Conservation (phyloP, 23 red algal species). For the Gracilariopsis chorda region DNA sequence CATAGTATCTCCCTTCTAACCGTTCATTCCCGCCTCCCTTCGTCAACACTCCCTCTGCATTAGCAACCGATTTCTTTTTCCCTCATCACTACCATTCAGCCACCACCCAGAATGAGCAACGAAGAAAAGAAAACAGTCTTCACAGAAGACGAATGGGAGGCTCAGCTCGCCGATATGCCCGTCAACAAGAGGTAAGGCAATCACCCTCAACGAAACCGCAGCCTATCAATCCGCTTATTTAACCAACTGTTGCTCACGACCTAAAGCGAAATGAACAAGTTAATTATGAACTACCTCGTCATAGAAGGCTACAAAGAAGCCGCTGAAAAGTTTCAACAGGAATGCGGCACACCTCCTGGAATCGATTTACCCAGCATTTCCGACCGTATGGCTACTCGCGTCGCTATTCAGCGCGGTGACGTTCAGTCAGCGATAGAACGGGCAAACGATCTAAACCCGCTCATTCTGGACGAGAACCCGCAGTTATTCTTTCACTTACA, state of each 20-base stretch:
- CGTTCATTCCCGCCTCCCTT: no score
- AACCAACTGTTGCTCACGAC: not conserved
- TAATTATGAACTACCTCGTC: conserved; percentile 99
- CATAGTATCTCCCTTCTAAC: no score
- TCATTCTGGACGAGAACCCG: conserved; percentile 85
- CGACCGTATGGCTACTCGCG: conserved; percentile 83
- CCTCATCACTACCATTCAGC: not conserved
- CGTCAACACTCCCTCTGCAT: no score
- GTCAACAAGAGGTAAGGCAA: conserved; percentile 69
- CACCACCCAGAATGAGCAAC: not conserved
- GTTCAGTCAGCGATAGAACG: conserved; percentile 79
- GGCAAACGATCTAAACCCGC: conserved; percentile 84
- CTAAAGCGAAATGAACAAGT: conserved; percentile 60
- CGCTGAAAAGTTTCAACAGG: conserved; percentile 78
- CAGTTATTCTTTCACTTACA: conserved; percentile 93
- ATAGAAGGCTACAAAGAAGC: conserved; percentile 98
- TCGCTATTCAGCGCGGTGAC: conserved; percentile 84
- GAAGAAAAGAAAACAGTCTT: conserved; percentile 59
- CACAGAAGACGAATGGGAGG: conserved; percentile 63
- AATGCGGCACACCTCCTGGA: conserved; percentile 72
- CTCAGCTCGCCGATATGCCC: conserved; percentile 59
- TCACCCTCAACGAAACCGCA: not conserved
- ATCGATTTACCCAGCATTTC: conserved; percentile 85
- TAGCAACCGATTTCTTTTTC: conserved; percentile 20
- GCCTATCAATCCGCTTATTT: not conserved